These are phyloP conservation scores for Trichoderma afroharzianum DNA, from an alignment of 2,329 filamentous ascomycete genomes.

Conservation along the genomic window DNA sequence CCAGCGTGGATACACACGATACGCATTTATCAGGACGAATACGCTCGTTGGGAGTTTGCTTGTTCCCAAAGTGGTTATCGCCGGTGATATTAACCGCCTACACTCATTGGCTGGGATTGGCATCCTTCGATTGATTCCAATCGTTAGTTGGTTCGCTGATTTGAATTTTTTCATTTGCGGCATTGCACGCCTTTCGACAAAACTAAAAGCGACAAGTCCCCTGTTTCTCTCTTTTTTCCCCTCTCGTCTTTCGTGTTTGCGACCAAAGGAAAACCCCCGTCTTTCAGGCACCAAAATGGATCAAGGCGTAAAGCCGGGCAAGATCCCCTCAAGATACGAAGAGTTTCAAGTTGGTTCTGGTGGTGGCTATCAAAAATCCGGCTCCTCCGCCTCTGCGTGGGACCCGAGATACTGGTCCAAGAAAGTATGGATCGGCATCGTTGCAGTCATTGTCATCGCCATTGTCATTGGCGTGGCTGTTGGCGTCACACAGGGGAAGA, in stretches of 20 bases:
- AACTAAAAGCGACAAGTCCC: neutral
- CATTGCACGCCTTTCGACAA: neutral
- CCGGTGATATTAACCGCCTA: neutral
- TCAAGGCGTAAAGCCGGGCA: conserved; percentile 23
- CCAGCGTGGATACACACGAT: neutral
- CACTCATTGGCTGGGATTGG: neutral
- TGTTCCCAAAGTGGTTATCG: conserved; percentile 10
- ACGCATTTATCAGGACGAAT: neutral
- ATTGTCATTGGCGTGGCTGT: conserved; percentile 48
- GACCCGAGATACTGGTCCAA: conserved; percentile 52
- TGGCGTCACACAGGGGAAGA: conserved; percentile 38
- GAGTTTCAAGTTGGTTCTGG: conserved; percentile 26
- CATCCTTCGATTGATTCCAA: neutral
- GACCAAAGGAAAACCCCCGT: neutral
- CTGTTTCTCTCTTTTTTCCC: neutral
- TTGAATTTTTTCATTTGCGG: neutral
- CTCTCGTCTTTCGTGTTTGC: neutral
- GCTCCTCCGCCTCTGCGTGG: conserved; percentile 37
- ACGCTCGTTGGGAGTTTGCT: neutral
- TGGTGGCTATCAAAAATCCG: conserved; percentile 23
- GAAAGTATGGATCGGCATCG: conserved; percentile 44
- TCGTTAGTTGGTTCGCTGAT: neutral
- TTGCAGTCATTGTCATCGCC: conserved; percentile 26
- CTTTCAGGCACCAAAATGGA: neutral
- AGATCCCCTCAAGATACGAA: conserved; percentile 27